Percentiles rank a stretch among this genome's conserved stretches.
phyloP scores from a whole-genome alignment of 1,284 basidiomycete genomes.

The Stygiomarasmius scandens region DNA sequence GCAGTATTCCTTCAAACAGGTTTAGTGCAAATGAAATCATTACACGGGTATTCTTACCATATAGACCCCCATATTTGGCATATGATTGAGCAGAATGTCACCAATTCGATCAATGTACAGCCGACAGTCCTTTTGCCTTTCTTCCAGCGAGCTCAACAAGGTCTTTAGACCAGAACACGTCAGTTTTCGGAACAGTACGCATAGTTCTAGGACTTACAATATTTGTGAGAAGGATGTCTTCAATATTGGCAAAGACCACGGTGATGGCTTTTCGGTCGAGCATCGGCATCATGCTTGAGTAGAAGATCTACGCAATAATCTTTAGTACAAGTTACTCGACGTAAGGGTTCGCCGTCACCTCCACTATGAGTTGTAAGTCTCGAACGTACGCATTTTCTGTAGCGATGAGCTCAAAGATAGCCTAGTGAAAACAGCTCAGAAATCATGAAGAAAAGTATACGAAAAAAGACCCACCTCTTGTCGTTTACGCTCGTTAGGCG shows the following conservation, averaged over 20 bases:
- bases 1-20: constrained; percentile 76
- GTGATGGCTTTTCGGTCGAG: constrained; percentile 80
- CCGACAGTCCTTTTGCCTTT: constrained; percentile 88
- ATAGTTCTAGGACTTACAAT: constrained; percentile 56
- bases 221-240: constrained; percentile 87
- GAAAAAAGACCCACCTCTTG: constrained; percentile 67
- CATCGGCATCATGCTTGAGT: constrained; percentile 73
- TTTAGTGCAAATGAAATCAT: constrained; percentile 7
- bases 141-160: constrained; percentile 86
- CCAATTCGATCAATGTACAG: constrained; percentile 89
- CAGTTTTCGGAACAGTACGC: constrained; percentile 10
- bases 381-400: constrained; percentile 89
- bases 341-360: constrained; percentile 48
- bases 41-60: constrained; percentile 49
- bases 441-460: not conserved
- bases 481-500: constrained; percentile 75
- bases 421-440: constrained; percentile 38
- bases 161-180: constrained; percentile 50
- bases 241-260: constrained; percentile 91
- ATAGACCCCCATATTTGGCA: constrained; percentile 80
- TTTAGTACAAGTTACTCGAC: not conserved
- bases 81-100: constrained; percentile 78
- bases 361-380: constrained; percentile 88
- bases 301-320: constrained; percentile 62
- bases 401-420: constrained; percentile 89